A percentile compares a stretch with the other conserved stretches of the same genome.
Conservation (phyloP, 805 yeast genomes). For the Kluyveromyces siamensis region DNA sequence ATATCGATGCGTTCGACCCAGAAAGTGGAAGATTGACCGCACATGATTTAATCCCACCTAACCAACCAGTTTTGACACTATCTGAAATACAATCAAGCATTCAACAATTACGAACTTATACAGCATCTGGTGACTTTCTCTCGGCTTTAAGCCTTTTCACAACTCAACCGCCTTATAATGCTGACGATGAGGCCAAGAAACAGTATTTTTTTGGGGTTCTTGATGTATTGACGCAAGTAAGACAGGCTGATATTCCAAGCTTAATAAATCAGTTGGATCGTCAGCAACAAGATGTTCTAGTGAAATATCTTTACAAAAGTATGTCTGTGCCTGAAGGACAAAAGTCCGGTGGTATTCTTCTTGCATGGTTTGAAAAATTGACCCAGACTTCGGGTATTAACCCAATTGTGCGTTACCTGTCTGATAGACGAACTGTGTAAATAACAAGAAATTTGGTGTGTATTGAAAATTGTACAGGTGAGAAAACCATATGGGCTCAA, state of each 20-base stretch:
- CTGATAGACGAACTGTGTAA: conserved; percentile 75
- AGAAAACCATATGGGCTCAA: background rate
- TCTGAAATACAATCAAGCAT: conserved; percentile 49
- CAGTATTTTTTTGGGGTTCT: conserved; percentile 49
- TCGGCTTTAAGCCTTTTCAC: conserved; percentile 60
- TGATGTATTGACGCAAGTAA: conserved; percentile 60
- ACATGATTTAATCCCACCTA: conserved; percentile 53
- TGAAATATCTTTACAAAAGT: conserved; percentile 79
- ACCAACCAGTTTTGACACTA: conserved; percentile 39
- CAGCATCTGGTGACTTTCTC: conserved; percentile 63
- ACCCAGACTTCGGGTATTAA: conserved; percentile 81
- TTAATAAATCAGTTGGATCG: conserved; percentile 50
- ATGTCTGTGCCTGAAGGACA: conserved; percentile 74
- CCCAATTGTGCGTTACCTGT: conserved; percentile 74
- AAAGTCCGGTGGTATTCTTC: conserved; percentile 75
- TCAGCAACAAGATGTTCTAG: conserved; percentile 65
- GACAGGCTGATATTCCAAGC: conserved; percentile 55
- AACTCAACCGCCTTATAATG: conserved; percentile 76
- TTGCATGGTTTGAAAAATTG: conserved; percentile 89
- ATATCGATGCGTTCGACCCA: conserved; percentile 84
- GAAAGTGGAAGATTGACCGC: conserved; percentile 56
- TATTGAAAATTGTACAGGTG: background rate
- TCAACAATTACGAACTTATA: conserved; percentile 48
- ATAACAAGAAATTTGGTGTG: background rate
- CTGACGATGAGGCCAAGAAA: conserved; percentile 39